phyloP scores from a whole-genome alignment of 257 asterid species.

The Mitragyna speciosa region DNA sequence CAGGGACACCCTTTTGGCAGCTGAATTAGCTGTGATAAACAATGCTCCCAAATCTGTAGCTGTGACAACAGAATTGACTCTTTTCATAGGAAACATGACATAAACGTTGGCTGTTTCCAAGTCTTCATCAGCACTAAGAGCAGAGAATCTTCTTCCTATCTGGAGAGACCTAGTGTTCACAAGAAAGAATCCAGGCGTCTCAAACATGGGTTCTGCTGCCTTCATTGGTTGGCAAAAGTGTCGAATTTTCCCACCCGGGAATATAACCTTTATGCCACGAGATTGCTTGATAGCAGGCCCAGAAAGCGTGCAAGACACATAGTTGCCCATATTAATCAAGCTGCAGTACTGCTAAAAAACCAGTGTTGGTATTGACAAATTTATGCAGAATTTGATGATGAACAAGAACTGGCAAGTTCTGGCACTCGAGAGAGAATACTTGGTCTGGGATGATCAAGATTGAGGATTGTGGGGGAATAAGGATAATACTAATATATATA shows the following conservation, averaged over 20 bases:
- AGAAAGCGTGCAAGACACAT: conserved; percentile 46
- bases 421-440: not conserved
- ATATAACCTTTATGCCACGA: conserved; percentile 47
- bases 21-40: conserved; percentile 59
- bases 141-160: conserved; percentile 64
- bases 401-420: not conserved
- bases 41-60: conserved; percentile 72
- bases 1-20: conserved; percentile 41
- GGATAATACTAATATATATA: conserved; percentile 11
- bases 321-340: conserved; percentile 48
- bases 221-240: conserved; percentile 41
- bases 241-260: conserved; percentile 51
- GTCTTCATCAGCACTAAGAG: conserved; percentile 83
- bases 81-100: conserved; percentile 69
- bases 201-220: conserved; percentile 71
- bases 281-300: conserved; percentile 38
- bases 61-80: conserved; percentile 53
- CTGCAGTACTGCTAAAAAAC: not conserved
- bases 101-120: conserved; percentile 64
- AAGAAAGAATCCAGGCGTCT: conserved; percentile 57
- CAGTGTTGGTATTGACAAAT: not conserved
- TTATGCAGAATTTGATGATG: not conserved
- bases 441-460: not conserved
- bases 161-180: conserved; percentile 57
- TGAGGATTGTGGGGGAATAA: not conserved